Evolutionary conservation across 768 basidiomycete species (phyloP).

Genomic region (Macrolepiota fuliginosa): DNA sequence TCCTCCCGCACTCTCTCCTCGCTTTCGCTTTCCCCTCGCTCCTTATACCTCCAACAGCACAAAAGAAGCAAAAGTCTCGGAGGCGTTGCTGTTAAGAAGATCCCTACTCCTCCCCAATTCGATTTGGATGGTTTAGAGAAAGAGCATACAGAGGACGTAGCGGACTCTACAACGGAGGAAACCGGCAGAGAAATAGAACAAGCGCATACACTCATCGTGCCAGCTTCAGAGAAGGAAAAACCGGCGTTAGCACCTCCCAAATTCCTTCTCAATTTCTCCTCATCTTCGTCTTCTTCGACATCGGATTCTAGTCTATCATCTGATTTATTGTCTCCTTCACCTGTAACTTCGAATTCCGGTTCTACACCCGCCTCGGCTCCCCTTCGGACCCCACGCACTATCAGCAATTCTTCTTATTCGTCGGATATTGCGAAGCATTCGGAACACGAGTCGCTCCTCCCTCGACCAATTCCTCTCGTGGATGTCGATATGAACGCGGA

Average conservation of each 20-base stretch:
- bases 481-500: constrained; percentile 1
- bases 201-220: neutral
- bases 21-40: constrained; percentile 10
- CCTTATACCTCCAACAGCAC: neutral
- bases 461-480: constrained; percentile 1
- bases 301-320: neutral
- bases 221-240: neutral
- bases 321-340: constrained; percentile 1
- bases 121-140: neutral
- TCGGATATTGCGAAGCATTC: constrained; percentile 7
- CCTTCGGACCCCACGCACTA: neutral
- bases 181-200: neutral
- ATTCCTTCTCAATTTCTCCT: constrained; percentile 10
- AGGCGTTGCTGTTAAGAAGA: constrained; percentile 10
- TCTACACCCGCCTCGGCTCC: constrained; percentile 3
- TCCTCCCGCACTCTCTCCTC: constrained; percentile 9
- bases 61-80: constrained; percentile 8
- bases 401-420: constrained; percentile 1
- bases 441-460: neutral
- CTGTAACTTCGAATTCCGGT: constrained; percentile 1
- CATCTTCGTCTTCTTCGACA: constrained; percentile 1
- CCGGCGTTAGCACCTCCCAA: neutral
- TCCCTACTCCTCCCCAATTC: constrained; percentile 1
- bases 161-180: neutral
- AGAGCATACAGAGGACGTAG: constrained; percentile 1